Evolutionary conservation across 228 moss, liverwort and hornwort genomes (phyloP).

Genomic region (Sphagnum fallax): DNA sequence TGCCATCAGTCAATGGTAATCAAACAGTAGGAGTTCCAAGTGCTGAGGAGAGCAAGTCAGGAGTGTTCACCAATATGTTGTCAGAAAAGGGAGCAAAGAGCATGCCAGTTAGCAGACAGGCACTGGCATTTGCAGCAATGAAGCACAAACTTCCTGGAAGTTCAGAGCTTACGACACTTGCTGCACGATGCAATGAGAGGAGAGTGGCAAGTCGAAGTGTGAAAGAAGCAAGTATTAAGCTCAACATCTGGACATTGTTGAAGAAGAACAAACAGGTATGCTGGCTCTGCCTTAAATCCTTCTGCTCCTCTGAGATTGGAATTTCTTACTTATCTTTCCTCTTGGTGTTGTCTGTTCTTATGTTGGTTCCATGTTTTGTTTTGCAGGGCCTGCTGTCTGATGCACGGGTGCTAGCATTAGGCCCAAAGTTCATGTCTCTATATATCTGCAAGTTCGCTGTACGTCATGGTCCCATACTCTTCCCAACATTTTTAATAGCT

Average conservation of each 20-base stretch:
- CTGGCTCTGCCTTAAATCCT: not conserved
- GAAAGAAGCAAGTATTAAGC: conserved; percentile 84
- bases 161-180: conserved; percentile 66
- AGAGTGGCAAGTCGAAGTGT: conserved; percentile 86
- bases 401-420: conserved; percentile 87
- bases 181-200: conserved; percentile 93
- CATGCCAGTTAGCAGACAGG: conserved; percentile 41
- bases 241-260: conserved; percentile 86
- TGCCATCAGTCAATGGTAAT: conserved; percentile 34
- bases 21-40: conserved; percentile 14
- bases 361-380: not conserved
- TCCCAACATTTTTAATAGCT: not conserved
- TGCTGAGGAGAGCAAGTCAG: not conserved
- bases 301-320: not conserved
- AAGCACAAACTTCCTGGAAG: conserved; percentile 60
- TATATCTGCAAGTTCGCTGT: conserved; percentile 90
- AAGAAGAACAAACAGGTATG: conserved; percentile 71
- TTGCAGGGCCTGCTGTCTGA: conserved; percentile 75
- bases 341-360: not conserved
- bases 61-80: conserved; percentile 55
- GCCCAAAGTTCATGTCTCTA: conserved; percentile 95
- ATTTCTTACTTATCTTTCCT: not conserved
- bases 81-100: conserved; percentile 29
- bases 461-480: conserved; percentile 10
- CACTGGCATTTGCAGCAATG: conserved; percentile 40